These are phyloP conservation scores for Saccharomyces eubayanus DNA, from an alignment of 805 yeast species.

Conservation along the genomic window DNA sequence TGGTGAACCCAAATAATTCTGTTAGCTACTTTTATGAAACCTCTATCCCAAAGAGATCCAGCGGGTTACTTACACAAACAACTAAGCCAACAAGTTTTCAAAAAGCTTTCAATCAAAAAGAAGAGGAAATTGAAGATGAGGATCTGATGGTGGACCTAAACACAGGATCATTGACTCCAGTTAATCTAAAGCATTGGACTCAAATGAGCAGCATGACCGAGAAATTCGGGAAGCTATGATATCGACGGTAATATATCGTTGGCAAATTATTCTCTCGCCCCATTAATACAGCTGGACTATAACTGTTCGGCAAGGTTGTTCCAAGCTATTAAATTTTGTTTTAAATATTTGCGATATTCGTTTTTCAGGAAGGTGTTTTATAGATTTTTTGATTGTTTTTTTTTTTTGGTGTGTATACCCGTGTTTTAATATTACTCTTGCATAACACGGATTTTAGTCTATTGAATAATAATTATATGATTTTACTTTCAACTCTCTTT, in stretches of 20 bases:
- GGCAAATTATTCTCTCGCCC: neutral
- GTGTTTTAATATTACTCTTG: neutral
- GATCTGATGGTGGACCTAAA: conserved; percentile 27
- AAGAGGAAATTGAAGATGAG: conserved; percentile 11
- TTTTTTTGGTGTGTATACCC: neutral
- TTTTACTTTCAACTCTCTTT: too few species aligned
- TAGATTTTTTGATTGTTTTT: neutral
- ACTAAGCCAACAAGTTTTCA: neutral
- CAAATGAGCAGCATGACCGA: conserved; percentile 22
- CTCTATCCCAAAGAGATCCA: neutral
- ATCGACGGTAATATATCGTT: neutral
- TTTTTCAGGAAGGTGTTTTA: neutral
- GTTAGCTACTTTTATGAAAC: neutral
- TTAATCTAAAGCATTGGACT: conserved; percentile 18
- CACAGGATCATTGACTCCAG: conserved; percentile 25
- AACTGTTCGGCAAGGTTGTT: neutral
- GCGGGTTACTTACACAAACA: neutral
- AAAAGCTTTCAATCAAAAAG: neutral
- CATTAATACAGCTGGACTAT: neutral
- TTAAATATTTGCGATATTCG: neutral
- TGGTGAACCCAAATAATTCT: neutral
- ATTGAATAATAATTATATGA: neutral
- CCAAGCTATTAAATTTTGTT: neutral
- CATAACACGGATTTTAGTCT: neutral
- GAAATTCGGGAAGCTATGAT: conserved; percentile 18